These are phyloP conservation scores for Mycena floridula DNA, from an alignment of 768 basidiomycete species.

Conservation along the genomic window DNA sequence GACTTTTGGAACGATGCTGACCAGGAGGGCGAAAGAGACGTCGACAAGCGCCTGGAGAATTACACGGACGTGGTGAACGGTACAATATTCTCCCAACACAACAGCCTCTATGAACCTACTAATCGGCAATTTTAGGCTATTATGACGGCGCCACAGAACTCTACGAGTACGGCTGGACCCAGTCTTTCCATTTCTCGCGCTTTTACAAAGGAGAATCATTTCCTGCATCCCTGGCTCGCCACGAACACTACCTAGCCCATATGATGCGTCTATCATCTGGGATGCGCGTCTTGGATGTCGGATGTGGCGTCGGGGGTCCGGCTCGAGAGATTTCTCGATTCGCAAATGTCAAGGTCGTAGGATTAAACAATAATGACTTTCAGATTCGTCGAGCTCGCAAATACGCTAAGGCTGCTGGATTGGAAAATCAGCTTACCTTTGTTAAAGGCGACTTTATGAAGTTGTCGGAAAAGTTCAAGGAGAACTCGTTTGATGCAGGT, in stretches of 20 bases:
- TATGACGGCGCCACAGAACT: too few relatives aligned
- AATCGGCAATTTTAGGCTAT: too few relatives aligned
- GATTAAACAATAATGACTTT: conserved; percentile 95
- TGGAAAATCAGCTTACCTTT: conserved; percentile 74
- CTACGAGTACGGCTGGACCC: conserved; percentile 86
- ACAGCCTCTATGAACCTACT: too few relatives aligned
- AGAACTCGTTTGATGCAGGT: conserved; percentile 90
- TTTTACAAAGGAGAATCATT: conserved; percentile 65
- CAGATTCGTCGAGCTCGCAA: conserved; percentile 82
- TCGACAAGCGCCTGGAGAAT: too few relatives aligned
- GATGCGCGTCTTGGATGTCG: conserved; percentile 97
- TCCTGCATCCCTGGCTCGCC: conserved; percentile 62
- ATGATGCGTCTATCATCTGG: conserved; percentile 81
- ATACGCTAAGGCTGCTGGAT: conserved; percentile 73
- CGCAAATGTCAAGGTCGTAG: conserved; percentile 73
- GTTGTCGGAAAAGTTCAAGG: conserved; percentile 77
- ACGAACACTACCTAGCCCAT: conserved; percentile 94
- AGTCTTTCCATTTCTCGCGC: conserved; percentile 85
- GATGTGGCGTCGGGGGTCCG: conserved; percentile 96
- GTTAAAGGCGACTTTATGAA: conserved; percentile 98
- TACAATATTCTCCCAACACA: too few relatives aligned
- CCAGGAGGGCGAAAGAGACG: too few relatives aligned
- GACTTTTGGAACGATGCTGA: too few relatives aligned
- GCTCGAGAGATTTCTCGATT: conserved; percentile 94
- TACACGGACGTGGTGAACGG: too few relatives aligned